Evolutionary conservation across 202 grass and related monocot genomes (phyloP), one percentile per base, ranked within the genome.

Genomic region (Zizania palustris): DNA sequence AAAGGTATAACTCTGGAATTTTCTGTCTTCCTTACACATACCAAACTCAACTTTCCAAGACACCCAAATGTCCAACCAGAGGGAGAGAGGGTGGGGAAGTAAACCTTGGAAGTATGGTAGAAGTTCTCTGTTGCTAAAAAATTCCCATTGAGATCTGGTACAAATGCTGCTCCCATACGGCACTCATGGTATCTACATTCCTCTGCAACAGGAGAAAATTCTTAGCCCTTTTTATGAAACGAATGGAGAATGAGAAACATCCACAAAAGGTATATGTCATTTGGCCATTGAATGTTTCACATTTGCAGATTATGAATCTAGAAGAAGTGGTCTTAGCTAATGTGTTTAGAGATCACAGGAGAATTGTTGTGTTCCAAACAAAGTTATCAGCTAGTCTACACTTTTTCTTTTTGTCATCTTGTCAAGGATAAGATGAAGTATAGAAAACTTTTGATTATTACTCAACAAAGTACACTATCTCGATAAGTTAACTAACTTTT

Each of bases 51-150:
- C 35, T 76, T 62, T 71, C 4, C 38, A 48, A 19, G 28, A 83
- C n/a, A 67, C 13, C 21, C 40, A 44, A 78, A 21, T 67, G 45
- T 6, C n/a, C 18, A 66, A 62, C 8, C 18, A 59, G 38, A 12
- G 16, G 35, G 33, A 68, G 11, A 41, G 39, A 78, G 33, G 50
- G 11, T 35, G 7, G 15, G 46, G 49, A 69, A 53, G 34, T 28
- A 64, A 59, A 97, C 94, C 91, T 97, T 97, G 33, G 85, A 88
- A 41, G 94, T 97, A 67, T 97, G 67, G 72, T 87, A 92, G 78
- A 97, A 97, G 71, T 94, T 97, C 77, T 97, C 94, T 38, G 91
- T 94, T 45, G 94, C 94, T 45, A 93, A 78, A 78, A 94, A 93
- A 36, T 79, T 93, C 56, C 91, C 91, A 45, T 88, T 63, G 9